Evolutionary conservation across 106 monocot genomes (phyloP), one percentile per base, ranked within the genome.

Genomic region (Narthecium ossifragum): DNA sequence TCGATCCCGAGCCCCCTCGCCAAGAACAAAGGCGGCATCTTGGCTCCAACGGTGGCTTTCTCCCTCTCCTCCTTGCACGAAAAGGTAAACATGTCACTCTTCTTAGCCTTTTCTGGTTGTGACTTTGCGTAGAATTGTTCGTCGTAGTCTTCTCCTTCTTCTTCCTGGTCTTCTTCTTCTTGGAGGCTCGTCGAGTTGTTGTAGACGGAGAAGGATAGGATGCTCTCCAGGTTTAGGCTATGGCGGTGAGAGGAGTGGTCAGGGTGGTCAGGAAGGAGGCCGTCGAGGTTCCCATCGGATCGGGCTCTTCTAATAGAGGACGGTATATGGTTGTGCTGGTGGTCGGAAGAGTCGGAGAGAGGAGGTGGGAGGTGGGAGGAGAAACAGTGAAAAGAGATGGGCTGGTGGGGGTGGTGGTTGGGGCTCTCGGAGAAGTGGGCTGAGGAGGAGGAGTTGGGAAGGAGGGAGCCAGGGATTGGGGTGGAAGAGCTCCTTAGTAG

Each of bases 1-100:
- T 86, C 85, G 37, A 86, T 86, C 26, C 85, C 85, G 20, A 86
- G 77, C 23, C 85, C 85, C 22, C 85, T 70, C 5, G 85, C 85
- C 0, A 81, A 67, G 60, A 78, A 86, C 52, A 86, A 57, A 23
- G 85, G 85, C 5, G 70, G 45, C 15, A 32, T 46, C 14, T 10
- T 31, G 8, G 34, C 13, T 37, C 8, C 8, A 21, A 13, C 26
- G 26, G 8, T 13, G 17, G 4, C 22, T 9, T 14, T 18, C 61
- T 9, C 24, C 25, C 20, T 18, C n/a, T 6, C 2, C 38, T 5
- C n/a, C 34, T 26, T 29, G 17, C 13, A 15, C 25, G n/a, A n/a
- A n/a, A n/a, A n/a, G n/a, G n/a, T 14, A 24, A 17, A 22, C 48
- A 27, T 11, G 11, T 6, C 36, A 43, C 27, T 50, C 51, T 3